Evolutionary conservation across 441 rosid genomes (phyloP), one percentile per base, ranked within the genome.

Genomic region (Arabidopsis hybrid): DNA sequence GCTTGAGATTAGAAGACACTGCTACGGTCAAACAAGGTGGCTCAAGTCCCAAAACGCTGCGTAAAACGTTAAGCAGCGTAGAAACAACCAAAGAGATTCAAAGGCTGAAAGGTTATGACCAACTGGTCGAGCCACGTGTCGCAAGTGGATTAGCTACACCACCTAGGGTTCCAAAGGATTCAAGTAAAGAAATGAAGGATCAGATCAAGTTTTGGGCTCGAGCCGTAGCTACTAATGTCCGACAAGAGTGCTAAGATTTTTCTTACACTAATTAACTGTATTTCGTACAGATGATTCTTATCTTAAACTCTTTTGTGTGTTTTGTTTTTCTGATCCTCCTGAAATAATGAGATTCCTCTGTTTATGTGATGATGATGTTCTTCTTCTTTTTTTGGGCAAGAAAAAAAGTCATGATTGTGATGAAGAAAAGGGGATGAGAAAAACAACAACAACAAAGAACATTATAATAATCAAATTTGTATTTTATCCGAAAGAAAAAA

Each of bases 131-230:
- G 53, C 50, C 72, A 71, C 49, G 79, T 75, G 75, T 67, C 4
- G 32, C 1, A 9, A 38, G 46, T 14, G 83, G 84, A 61, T 67
- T 91, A 87, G 67, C 81, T 12, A 77, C 83, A 67, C 92, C 91
- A 2, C 82, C 73, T 60, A 86, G 84, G 85, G 86, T 42, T 18
- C 52, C 77, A 21, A 85, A 83, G 55, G 74, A 77, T 65, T 79
- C 96, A 8, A 60, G 88, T 3, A 77, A 84, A 67, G 91, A 85
- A 21, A 80, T 85, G 86, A 88, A 93, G 55, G 82, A 88, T 26
- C 91, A 86, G 43, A 84, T 93, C 87, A 93, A 85, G 85, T 88
- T 81, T 45, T 91, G 97, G 97, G 98, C 97, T 11, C 83, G 94
- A 79, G 87, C 90, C 0, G 97, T 91, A 17, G 98, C 97, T 1